Evolutionary conservation across 2,329 filamentous ascomycete species (phyloP), one percentile per base, ranked within the genome.

Genomic region (Fusarium praegraminearum): DNA sequence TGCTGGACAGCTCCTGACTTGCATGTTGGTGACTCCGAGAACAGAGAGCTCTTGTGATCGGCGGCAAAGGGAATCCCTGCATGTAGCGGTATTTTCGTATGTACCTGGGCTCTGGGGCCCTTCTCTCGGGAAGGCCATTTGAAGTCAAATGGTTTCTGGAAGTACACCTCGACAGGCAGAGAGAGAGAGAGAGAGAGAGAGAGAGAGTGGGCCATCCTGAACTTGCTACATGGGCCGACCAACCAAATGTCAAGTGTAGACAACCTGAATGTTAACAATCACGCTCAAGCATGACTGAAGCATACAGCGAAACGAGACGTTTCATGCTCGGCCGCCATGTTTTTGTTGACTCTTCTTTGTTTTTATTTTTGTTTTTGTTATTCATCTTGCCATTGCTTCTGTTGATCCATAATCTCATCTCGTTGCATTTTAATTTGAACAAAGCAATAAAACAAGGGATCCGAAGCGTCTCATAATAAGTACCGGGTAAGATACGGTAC

Each of bases 11-110:
- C 47, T 51, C 33, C 24, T 69, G 69, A 63, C 69, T 67, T 69
- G 66, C 56, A 70, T 62, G 58, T 62, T 71, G 54, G 59, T 62
- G 55, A 44, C 49, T 46, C 69, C 57, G 58, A 73, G 72, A 70
- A 74, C 57, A 67, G 70, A 70, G 69, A 75, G 72, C 65, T 69
- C 57, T 73, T 70, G 57, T 74, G 63, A 73, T 74, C 63, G 63
- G 67, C 66, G 55, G 61, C 47, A 44, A 49, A 59, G 30, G 51
- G 47, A 65, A 73, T 72, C 70, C 70, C 59, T 72, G 68, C 54
- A 62, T 52, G 33, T 38, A 58, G 68, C 68, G 61, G 67, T 54
- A 65, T 68, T 69, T 63, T 72, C 64, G 63, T 69, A 72, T 60
- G 63, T 69, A 72, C 69, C 63, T 63, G 57, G 36, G 44, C 54